A percentile compares a stretch with the other conserved stretches of the same genome.
Evolutionary conservation across 2,329 filamentous ascomycete genomes (phyloP).

Genomic region (Hymenoscyphus fraxineus): DNA sequence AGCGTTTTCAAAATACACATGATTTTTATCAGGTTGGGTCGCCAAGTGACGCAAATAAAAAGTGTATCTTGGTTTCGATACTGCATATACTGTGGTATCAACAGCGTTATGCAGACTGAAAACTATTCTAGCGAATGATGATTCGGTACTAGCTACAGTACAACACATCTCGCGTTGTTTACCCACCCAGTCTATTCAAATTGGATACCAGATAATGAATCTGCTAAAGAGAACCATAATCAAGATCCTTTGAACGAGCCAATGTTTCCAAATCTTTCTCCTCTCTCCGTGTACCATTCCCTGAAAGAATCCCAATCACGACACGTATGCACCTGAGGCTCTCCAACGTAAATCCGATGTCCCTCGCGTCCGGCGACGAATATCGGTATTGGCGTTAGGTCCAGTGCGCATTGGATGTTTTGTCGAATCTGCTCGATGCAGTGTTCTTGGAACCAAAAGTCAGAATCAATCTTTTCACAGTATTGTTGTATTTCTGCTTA

Average conservation of each 20-base stretch:
- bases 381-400: slow-evolving; percentile 19
- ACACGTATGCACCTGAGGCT: slow-evolving; percentile 20
- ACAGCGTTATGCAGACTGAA: not conserved
- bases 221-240: not conserved
- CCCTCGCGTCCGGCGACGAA: slow-evolving; percentile 13
- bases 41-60: not conserved
- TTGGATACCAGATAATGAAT: not conserved
- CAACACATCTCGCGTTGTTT: not conserved
- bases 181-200: not conserved
- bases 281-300: slow-evolving; percentile 21
- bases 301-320: slow-evolving; percentile 18
- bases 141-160: not conserved
- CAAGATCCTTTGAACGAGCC: not conserved
- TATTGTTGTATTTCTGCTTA: slow-evolving; percentile 4
- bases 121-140: not conserved
- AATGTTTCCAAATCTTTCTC: slow-evolving; percentile 13
- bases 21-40: not conserved
- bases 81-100: not conserved
- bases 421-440: slow-evolving; percentile 24
- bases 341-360: slow-evolving; percentile 16
- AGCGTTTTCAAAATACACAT: slow-evolving; percentile 54
- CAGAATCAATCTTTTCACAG: not conserved
- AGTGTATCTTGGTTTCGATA: not conserved
- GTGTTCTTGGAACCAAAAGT: slow-evolving; percentile 15
- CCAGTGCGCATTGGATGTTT: slow-evolving; percentile 20